These are phyloP conservation scores for Raphanus raphanistrum DNA, from an alignment of 345 rosid species.

Conservation along the genomic window DNA sequence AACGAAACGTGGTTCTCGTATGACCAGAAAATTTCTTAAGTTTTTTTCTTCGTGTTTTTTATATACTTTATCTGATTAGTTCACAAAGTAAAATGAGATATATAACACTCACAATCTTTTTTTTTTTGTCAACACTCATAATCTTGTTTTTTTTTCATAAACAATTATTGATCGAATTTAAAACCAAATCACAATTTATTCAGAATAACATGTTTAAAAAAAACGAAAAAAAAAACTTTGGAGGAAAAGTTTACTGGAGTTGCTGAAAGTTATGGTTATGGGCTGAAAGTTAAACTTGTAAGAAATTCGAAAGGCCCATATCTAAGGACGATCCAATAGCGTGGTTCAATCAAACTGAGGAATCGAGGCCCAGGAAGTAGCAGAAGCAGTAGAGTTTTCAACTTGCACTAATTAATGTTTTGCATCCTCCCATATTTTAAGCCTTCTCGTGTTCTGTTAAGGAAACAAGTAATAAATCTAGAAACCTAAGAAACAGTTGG, in stretches of 20 bases:
- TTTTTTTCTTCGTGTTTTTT: background rate
- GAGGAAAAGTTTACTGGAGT: no score
- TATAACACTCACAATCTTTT: background rate
- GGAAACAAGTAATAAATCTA: background rate
- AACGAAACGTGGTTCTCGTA: constrained; percentile 34
- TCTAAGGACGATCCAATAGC: no score
- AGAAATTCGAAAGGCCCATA: no score
- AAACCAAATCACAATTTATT: no score
- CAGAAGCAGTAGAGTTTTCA: background rate
- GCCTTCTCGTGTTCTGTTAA: background rate
- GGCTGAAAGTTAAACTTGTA: no score
- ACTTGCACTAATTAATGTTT: background rate
- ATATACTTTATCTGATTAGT: background rate
- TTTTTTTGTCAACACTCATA: background rate
- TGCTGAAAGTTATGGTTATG: no score
- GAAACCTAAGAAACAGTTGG: background rate
- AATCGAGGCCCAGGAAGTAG: no score
- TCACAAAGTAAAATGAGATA: background rate
- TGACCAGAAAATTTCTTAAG: constrained; percentile 14
- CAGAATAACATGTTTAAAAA: no score
- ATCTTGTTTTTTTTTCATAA: background rate
- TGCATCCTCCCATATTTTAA: background rate
- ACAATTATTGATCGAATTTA: background rate
- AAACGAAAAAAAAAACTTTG: no score
- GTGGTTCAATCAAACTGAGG: no score